These are phyloP conservation scores for Claviceps maximensis DNA, from an alignment of 2,329 filamentous ascomycete species.

Conservation along the genomic window DNA sequence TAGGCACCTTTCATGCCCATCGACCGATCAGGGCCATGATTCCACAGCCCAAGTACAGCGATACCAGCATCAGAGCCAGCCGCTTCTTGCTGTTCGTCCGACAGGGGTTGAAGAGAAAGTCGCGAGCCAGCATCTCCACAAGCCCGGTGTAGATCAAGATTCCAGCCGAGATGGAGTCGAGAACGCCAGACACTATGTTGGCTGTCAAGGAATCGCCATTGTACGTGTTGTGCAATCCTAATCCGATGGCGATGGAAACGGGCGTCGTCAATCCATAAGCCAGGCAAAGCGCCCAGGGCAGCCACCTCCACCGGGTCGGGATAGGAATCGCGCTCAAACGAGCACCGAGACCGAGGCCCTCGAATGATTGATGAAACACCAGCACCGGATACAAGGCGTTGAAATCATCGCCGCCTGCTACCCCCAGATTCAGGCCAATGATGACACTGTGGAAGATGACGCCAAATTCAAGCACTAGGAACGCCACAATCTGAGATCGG, in stretches of 20 bases:
- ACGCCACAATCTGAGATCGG: conserved; percentile 29
- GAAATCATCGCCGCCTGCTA: conserved; percentile 40
- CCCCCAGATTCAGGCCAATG: conserved; percentile 48
- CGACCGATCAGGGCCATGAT: conserved; percentile 21
- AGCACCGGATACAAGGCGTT: conserved; percentile 44
- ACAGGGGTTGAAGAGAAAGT: conserved; percentile 77
- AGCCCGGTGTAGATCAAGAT: conserved; percentile 81
- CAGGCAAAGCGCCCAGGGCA: conserved; percentile 35
- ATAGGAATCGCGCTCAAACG: conserved; percentile 45
- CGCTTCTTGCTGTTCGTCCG: conserved; percentile 44
- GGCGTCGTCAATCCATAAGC: conserved; percentile 39
- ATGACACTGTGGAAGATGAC: conserved; percentile 52
- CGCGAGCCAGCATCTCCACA: conserved; percentile 65
- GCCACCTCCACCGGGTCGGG: conserved; percentile 24
- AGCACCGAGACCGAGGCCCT: conserved; percentile 49
- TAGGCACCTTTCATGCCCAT: conserved; percentile 2
- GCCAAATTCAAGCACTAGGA: conserved; percentile 42
- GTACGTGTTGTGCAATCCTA: conserved; percentile 27
- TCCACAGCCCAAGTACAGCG: conserved; percentile 51
- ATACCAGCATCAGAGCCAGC: conserved; percentile 45
- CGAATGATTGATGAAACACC: conserved; percentile 51
- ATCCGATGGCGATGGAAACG: conserved; percentile 34
- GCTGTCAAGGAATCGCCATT: conserved; percentile 12
- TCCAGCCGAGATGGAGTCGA: conserved; percentile 71
- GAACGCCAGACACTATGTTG: conserved; percentile 64